Percentiles rank a stretch among this genome's conserved stretches.
These are phyloP conservation scores for Phytophthora europaea DNA, from an alignment of 352 stramenopile genomes.

Conservation along the genomic window DNA sequence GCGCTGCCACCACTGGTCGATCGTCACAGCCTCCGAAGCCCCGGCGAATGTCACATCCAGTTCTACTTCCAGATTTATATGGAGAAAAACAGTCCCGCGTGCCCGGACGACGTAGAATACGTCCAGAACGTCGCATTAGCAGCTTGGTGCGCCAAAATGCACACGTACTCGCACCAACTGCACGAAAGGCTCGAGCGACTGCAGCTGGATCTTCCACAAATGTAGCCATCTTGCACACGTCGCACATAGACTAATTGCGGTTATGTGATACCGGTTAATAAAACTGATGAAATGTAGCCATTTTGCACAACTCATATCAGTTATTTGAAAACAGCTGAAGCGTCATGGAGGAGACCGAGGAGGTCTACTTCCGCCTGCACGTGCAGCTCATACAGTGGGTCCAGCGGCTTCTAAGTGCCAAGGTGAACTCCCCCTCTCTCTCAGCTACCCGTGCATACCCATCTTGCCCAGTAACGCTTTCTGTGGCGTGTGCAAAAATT, in stretches of 20 bases:
- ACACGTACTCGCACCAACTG: conserved; percentile 18
- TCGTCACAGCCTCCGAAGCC: neutral
- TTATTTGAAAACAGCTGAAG: neutral
- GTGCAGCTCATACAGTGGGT: conserved; percentile 62
- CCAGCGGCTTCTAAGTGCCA: conserved; percentile 48
- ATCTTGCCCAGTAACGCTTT: conserved; percentile 5
- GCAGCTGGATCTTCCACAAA: neutral
- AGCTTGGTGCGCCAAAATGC: conserved; percentile 21
- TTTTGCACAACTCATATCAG: neutral
- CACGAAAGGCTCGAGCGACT: conserved; percentile 4
- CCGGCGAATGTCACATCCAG: neutral
- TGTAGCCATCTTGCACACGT: neutral
- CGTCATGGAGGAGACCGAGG: conserved; percentile 61
- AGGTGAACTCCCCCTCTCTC: conserved; percentile 37
- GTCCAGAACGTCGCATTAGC: conserved; percentile 14
- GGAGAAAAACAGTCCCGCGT: neutral
- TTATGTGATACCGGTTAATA: too few relatives aligned
- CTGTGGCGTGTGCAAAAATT: neutral
- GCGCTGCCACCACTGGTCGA: conserved; percentile 26
- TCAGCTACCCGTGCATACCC: conserved; percentile 6
- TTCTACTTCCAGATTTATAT: conserved; percentile 20
- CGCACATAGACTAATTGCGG: too few relatives aligned
- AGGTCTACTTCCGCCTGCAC: conserved; percentile 86
- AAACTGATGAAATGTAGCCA: neutral
- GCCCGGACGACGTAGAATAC: conserved; percentile 12